Base-by-base conservation (phyloP, 2,329 filamentous ascomycete species). In the Mycosphaerella sp. region DNA sequence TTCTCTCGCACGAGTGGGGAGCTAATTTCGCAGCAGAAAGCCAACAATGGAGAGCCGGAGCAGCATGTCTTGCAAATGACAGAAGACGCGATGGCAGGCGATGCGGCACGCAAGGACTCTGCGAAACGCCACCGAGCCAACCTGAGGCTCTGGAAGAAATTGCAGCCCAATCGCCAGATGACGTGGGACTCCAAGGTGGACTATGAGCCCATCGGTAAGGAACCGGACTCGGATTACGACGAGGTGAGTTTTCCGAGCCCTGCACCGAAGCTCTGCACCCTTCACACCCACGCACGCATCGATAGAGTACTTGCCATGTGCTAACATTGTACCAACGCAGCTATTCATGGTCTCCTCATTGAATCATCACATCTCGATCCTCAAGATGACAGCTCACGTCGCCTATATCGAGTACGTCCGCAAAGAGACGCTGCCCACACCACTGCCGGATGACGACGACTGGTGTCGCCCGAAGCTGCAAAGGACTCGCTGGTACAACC, bases 301-400 rank as follows among this genome's bases (percentile, higher is more conserved):
- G 12, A 40, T 14, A 45, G 11, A 17, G 14, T 10, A 34, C 36
- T 38, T n/a, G 32, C 38, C 29, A 7, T 36, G 14, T 47, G 43
- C 34, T 42, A 23, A 41, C 40, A n/a, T 29, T 7, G 6, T 31
- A 10, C 8, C 42, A n/a, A 21, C 23, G 17, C 62, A 84, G 79
- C 75, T 84, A 48, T 83, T 80, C 67, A 76, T 83, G 73, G 63
- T 84, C 45, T 83, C 81, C 10, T 79, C 79, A 23, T 71, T 84
- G 58, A 83, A 83, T 65, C 81, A 83, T 67, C 82, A 85, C 60
- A 73, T 84, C 57, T 76, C 78, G 53, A 76, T 85, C 45, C 65
- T 84, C 49, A 80, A 79, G 59, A 71, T 84, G 45, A 78, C 75
- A 32, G 73, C 84, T 43, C 80, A 83, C 64, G 69, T 70, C 23